Evolutionary conservation across 1,284 basidiomycete genomes (phyloP).

Genomic region (Schizophyllum commune): DNA sequence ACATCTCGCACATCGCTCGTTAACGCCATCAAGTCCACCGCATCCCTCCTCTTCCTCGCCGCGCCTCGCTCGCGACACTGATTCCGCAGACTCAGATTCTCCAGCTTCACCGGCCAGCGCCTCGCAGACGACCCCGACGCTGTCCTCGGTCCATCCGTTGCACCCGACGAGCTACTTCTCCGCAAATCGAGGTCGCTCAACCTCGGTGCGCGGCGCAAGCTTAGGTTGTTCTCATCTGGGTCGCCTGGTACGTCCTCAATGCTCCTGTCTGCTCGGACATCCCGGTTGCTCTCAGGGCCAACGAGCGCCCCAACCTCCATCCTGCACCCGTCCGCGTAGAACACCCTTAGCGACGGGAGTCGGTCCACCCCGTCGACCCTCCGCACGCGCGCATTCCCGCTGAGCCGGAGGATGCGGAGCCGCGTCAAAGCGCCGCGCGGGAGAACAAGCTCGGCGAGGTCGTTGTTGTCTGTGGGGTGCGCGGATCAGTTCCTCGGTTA

Average conservation of each 20-base stretch:
- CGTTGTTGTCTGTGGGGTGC: constrained; percentile 66
- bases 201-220: too few relatives aligned
- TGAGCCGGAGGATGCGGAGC: constrained; percentile 80
- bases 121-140: constrained; percentile 19
- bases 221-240: too few relatives aligned
- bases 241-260: too few relatives aligned
- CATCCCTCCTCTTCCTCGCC: constrained; percentile 37
- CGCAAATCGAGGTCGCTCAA: too few relatives aligned
- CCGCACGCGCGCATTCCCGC: constrained; percentile 64
- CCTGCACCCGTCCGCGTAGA: constrained; percentile 88
- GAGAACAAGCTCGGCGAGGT: constrained; percentile 40
- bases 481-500: too few relatives aligned
- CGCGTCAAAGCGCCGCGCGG: constrained; percentile 49
- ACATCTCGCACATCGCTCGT: constrained; percentile 70
- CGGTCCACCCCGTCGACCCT: constrained; percentile 58
- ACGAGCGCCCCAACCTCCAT: constrained; percentile 28
- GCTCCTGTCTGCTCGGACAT: too few relatives aligned
- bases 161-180: too few relatives aligned
- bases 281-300: background rate
- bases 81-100: constrained; percentile 88
- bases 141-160: background rate
- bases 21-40: constrained; percentile 17
- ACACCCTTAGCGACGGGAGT: constrained; percentile 74
- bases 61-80: constrained; percentile 36
- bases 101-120: constrained; percentile 59